Evolutionary conservation across 768 basidiomycete species (phyloP), one percentile per base, ranked within the genome.

Genomic region (Pleurotus giganteus): DNA sequence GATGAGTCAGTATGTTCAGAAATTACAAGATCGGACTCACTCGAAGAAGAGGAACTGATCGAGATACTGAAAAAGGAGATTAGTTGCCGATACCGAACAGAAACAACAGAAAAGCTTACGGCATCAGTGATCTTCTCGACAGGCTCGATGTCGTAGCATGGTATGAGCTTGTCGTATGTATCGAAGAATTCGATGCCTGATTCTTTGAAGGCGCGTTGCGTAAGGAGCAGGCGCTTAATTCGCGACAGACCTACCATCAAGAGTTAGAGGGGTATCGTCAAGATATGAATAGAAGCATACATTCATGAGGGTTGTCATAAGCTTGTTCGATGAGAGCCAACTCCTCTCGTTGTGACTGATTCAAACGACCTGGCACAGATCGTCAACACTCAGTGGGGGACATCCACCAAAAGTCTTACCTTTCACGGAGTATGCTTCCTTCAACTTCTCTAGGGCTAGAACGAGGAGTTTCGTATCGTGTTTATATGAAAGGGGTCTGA

Each of bases 41-140:
- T 99, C 96, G 65, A 97, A 99, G 83, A 94, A 97, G 53, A 99
- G 72, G 85, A 97, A 98, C 72, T 98, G 96, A 65, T 98, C 96
- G 34, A 98, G 83, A 68, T 98, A 98, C 81, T 89, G 58, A 3
- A 53, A 54, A 23, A 31, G 54, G 26, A 17, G 55, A 62, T 26
- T 60, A 51, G 66, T 53, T 26, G 57, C 9, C 24, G 8, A 47
- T 42, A 21, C 49, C 11, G 39, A 17, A 46, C 27, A 34, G 34
- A 23, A 47, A 26, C 6, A 39, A 6, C 19, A 29, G 39, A 50
- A 43, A 4, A 11, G 79, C 87, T 66, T 60, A 89, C 87, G 31
- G 97, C 97, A 70, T 98, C 97, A 24, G 97, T 98, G 60, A 99
- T 98, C 84, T 99, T 99, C 78, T 99, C 97, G 13, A 99, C 94